Conservation (phyloP, 371 early-diverging fungal genomes). For the Mortierella polycephala region DNA sequence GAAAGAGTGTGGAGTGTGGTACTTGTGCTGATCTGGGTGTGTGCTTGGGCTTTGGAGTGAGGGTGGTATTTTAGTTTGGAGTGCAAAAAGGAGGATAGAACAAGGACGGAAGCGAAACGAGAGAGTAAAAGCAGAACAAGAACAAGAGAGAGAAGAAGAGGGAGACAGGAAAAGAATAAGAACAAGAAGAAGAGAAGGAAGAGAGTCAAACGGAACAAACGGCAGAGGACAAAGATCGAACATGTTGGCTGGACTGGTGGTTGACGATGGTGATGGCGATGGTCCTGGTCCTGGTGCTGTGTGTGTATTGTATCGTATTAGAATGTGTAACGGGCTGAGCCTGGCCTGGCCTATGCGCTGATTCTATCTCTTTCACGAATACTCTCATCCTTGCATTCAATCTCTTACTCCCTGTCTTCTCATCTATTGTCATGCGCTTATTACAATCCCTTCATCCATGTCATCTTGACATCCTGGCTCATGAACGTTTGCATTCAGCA, state of each 20-base stretch:
- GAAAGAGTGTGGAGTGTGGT: neutral
- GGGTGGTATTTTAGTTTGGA: neutral
- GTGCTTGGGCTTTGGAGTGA: constrained; percentile 10
- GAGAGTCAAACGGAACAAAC: too few relatives aligned
- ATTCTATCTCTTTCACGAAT: neutral
- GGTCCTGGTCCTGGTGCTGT: too few relatives aligned
- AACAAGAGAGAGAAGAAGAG: neutral
- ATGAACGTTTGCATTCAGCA: too few relatives aligned
- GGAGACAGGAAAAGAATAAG: neutral
- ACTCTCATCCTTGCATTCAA: too few relatives aligned
- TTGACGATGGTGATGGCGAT: too few relatives aligned
- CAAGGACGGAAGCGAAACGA: neutral
- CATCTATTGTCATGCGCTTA: too few relatives aligned
- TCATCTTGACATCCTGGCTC: too few relatives aligned
- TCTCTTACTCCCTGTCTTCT: too few relatives aligned
- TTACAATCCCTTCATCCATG: too few relatives aligned
- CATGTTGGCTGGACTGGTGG: too few relatives aligned
- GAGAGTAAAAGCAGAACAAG: neutral
- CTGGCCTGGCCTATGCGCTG: constrained; percentile 2
- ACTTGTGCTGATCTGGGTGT: constrained; percentile 15
- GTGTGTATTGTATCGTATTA: neutral
- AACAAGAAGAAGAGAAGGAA: neutral
- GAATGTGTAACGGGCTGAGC: neutral
- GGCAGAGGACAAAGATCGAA: too few relatives aligned
- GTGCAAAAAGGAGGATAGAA: constrained; percentile 12